Evolutionary conservation across 2,329 filamentous ascomycete genomes (phyloP).

Genomic region (Hortaea sp.): DNA sequence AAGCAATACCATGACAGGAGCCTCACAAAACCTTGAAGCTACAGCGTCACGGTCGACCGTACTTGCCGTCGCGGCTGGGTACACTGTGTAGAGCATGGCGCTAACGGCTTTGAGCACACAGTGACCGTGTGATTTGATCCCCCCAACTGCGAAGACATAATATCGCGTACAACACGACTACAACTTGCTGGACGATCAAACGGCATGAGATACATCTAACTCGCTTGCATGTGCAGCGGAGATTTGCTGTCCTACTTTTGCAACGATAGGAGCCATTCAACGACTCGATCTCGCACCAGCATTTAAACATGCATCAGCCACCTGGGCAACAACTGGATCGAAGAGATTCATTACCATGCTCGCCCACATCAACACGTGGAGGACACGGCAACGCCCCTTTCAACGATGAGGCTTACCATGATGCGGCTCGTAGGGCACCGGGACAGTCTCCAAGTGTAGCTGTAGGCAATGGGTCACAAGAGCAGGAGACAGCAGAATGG

Average conservation of each 20-base stretch:
- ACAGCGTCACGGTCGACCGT: background rate
- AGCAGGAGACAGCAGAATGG: conserved; percentile 10
- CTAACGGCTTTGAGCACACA: conserved; percentile 1
- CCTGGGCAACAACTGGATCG: conserved; percentile 2
- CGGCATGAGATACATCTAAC: conserved; percentile 4
- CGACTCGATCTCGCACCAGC: background rate
- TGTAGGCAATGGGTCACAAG: conserved; percentile 13
- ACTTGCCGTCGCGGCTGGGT: conserved; percentile 5
- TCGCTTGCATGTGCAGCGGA: background rate
- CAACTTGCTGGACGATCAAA: too few species aligned
- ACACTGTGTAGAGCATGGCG: conserved; percentile 4
- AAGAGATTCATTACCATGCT: conserved; percentile 5
- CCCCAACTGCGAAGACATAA: background rate
- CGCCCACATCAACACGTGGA: conserved; percentile 4
- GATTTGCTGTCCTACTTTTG: background rate
- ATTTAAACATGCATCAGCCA: conserved; percentile 3
- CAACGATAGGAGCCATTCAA: too few species aligned
- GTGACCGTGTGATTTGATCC: conserved; percentile 1
- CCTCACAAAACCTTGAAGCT: background rate
- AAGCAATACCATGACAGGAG: too few species aligned
- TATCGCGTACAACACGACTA: too few species aligned
- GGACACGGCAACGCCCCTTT: conserved; percentile 1
- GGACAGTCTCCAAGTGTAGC: conserved; percentile 12
- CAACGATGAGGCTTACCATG: conserved; percentile 11
- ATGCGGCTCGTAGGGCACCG: conserved; percentile 8